A percentile compares a stretch with the other conserved stretches of the same genome.
phyloP scores from a whole-genome alignment of 139 green algal genomes.

The Asterochloris erici region DNA sequence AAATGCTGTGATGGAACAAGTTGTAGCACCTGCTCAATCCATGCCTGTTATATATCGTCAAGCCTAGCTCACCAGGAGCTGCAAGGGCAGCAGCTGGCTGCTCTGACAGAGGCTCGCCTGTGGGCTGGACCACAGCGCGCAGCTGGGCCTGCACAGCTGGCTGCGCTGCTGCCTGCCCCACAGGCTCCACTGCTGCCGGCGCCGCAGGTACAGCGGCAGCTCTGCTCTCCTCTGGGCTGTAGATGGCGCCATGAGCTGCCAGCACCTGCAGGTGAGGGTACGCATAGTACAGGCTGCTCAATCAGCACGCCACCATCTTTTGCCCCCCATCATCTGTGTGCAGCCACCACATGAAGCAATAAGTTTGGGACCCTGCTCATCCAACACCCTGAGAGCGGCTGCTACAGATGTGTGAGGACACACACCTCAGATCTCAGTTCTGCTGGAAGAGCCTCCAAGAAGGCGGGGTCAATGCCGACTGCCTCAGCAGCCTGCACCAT shows the following conservation, averaged over 20 bases:
- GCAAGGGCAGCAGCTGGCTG: too few relatives aligned
- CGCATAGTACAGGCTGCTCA: too few relatives aligned
- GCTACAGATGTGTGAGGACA: not conserved
- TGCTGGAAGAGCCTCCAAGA: conserved; percentile 72
- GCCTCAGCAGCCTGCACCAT: conserved; percentile 9
- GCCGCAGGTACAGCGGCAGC: conserved; percentile 7
- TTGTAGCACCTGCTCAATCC: too few relatives aligned
- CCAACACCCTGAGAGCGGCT: not conserved
- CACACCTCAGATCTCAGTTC: conserved; percentile 58
- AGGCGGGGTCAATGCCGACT: conserved; percentile 71
- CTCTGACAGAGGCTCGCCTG: conserved; percentile 5
- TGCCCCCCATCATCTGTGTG: not conserved
- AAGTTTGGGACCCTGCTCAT: not conserved
- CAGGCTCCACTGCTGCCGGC: not conserved
- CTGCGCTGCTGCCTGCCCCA: not conserved
- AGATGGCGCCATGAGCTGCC: conserved; percentile 44
- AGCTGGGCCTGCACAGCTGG: conserved; percentile 2
- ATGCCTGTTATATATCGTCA: too few relatives aligned
- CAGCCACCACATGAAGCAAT: not conserved
- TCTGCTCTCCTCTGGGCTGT: not conserved
- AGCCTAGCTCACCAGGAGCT: too few relatives aligned
- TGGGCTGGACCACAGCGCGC: conserved; percentile 1
- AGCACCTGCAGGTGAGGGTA: conserved; percentile 29
- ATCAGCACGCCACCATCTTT: too few relatives aligned
- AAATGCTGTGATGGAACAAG: too few relatives aligned